A percentile compares a stretch with the other conserved stretches of the same genome.
Conservation (phyloP, 2,329 filamentous ascomycete species). For the Teratosphaeria epicoccoides region DNA sequence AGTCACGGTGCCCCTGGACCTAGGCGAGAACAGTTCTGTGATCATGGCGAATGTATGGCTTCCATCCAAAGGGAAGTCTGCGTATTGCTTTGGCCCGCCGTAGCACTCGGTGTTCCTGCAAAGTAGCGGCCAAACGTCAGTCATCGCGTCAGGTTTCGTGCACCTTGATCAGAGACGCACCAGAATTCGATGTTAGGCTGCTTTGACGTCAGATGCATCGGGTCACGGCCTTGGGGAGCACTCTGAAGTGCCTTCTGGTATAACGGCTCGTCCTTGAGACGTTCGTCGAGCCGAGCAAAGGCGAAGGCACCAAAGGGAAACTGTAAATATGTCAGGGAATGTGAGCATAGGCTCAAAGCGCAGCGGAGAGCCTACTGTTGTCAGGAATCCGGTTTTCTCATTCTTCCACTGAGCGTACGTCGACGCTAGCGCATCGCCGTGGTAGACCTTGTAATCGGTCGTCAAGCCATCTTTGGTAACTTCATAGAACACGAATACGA, state of each 20-base stretch:
- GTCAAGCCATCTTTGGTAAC: neutral
- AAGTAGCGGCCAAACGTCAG: too few species aligned
- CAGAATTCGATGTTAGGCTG: neutral
- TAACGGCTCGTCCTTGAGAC: neutral
- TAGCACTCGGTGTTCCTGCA: constrained; percentile 34
- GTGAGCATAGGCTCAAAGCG: neutral
- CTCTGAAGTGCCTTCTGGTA: neutral
- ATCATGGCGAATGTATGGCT: constrained; percentile 50
- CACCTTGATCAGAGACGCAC: neutral
- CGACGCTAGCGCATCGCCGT: neutral
- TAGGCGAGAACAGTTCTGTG: constrained; percentile 47
- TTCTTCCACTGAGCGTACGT: neutral
- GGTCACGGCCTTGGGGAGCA: neutral
- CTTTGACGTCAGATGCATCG: neutral
- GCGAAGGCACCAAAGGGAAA: neutral
- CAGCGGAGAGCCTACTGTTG: neutral
- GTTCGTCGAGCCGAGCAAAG: neutral
- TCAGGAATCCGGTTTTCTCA: neutral
- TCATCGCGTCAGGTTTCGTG: too few species aligned
- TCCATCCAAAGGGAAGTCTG: constrained; percentile 42
- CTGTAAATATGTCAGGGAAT: neutral
- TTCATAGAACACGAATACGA: neutral
- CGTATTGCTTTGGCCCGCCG: constrained; percentile 49
- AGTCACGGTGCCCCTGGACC: constrained; percentile 45
- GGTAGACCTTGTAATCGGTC: neutral